These are phyloP conservation scores for Pelargonium citronellum DNA, from an alignment of 441 rosid genomes.

Conservation along the genomic window DNA sequence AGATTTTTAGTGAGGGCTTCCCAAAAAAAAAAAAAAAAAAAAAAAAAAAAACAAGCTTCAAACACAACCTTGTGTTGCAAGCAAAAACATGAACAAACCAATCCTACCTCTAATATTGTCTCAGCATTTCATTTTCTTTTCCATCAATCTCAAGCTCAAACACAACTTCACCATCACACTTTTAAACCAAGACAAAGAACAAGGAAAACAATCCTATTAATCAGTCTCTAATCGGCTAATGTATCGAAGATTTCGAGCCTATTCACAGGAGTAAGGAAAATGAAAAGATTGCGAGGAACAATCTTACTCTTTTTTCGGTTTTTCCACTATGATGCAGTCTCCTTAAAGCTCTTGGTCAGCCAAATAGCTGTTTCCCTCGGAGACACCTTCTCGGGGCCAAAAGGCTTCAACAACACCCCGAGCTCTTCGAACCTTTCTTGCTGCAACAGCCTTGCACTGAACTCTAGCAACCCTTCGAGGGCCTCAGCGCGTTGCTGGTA, in stretches of 20 bases:
- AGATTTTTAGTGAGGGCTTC: too few relatives aligned
- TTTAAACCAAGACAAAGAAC: too few relatives aligned
- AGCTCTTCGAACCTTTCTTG: conserved; percentile 59
- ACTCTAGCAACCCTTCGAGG: conserved; percentile 62
- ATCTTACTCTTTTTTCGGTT: background rate
- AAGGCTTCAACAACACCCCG: conserved; percentile 58
- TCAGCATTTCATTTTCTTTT: too few relatives aligned
- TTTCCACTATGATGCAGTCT: conserved; percentile 27
- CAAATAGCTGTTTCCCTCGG: conserved; percentile 70
- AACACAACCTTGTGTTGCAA: too few relatives aligned
- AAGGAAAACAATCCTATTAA: too few relatives aligned
- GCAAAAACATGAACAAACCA: too few relatives aligned
- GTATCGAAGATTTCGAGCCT: background rate
- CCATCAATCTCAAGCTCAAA: too few relatives aligned
- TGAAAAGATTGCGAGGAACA: background rate
- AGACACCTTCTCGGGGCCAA: conserved; percentile 61
- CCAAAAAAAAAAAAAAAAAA: too few relatives aligned
- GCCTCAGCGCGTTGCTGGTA: conserved; percentile 73
- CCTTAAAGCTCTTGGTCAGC: conserved; percentile 71
- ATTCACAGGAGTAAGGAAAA: background rate
- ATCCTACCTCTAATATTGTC: too few relatives aligned
- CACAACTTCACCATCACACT: too few relatives aligned
- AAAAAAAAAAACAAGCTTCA: too few relatives aligned
- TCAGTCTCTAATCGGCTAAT: too few relatives aligned
- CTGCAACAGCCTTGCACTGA: conserved; percentile 53